These are phyloP conservation scores for Forsythia viridissima DNA, from an alignment of 257 asterid genomes.

Conservation along the genomic window DNA sequence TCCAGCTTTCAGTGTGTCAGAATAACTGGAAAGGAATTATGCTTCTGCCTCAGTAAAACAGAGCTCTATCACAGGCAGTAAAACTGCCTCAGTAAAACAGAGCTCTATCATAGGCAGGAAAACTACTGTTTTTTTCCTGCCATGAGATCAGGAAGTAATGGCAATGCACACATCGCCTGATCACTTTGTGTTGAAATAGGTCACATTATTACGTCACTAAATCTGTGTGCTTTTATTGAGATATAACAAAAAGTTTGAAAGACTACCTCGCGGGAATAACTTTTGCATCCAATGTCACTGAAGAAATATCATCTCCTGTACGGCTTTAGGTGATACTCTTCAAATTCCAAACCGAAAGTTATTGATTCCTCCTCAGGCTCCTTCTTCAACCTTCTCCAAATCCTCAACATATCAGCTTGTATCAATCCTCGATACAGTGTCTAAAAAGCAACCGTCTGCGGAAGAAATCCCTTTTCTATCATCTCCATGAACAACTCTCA, in stretches of 20 bases:
- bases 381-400: constrained; percentile 88
- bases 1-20: neutral
- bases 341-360: constrained; percentile 68
- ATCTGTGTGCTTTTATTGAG: neutral
- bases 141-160: neutral
- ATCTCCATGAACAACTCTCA: constrained; percentile 76
- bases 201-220: neutral
- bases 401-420: constrained; percentile 81
- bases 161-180: neutral
- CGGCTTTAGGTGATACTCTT: constrained; percentile 68
- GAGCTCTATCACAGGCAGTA: neutral
- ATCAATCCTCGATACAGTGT: constrained; percentile 76
- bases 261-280: neutral
- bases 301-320: constrained; percentile 54
- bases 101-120: neutral
- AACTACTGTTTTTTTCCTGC: neutral
- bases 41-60: neutral
- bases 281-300: neutral
- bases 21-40: neutral
- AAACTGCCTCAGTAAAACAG: neutral
- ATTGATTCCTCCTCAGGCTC: constrained; percentile 84
- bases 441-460: constrained; percentile 82
- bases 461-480: constrained; percentile 88
- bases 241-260: neutral
- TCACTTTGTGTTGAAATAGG: neutral